Evolutionary conservation across 148 eudicot species (phyloP), one percentile per base, ranked within the genome.

Genomic region (Vaccinium myrtillus): DNA sequence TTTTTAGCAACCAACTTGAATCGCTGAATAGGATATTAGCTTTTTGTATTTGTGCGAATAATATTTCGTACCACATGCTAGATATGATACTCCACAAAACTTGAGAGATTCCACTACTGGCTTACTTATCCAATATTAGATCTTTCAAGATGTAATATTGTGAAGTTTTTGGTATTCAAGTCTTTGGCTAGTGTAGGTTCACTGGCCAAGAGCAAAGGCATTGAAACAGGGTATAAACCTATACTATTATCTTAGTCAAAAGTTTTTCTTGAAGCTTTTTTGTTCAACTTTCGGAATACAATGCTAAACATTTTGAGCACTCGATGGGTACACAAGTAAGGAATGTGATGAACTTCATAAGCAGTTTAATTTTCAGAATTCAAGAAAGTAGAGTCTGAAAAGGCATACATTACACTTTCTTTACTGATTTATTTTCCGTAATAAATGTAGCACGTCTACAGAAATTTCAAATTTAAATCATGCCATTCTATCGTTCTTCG

Each of bases 171-270:
- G 12, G 55, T 67, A 25, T 63, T 23, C 70, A 23, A 55, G 30
- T 80, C 48, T 58, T 16, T 19, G 67, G 67, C 82, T 39, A 5
- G 82, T 53, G 23, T 30, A 54, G 46, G 81, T 79, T 79, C 18
- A 79, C 81, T 55, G 32, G 81, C 65, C 19, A 32, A 18, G 32
- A 21, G 19, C 19, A 2, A 32, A 56, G 18, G 23, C 76, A 36
- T 71, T 58, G n/a, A 43, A 77, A 32, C 18, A 2, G 23, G 10
- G 27, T 8, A 19, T 65, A 11, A 36, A 4, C 30, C 46, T 18
- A 49, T 13, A 54, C 23, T 54, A 12, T 15, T 39, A 23, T 49
- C 32, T 50, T 50, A 77, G 79, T 36, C 53, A 75, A 19, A 75
- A 75, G 6, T 12, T 19, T 18, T 19, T 23, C 21, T 25, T 50